Conservation (phyloP, 2,329 filamentous ascomycete genomes). For the Lasiodiplodia gonubiensis region DNA sequence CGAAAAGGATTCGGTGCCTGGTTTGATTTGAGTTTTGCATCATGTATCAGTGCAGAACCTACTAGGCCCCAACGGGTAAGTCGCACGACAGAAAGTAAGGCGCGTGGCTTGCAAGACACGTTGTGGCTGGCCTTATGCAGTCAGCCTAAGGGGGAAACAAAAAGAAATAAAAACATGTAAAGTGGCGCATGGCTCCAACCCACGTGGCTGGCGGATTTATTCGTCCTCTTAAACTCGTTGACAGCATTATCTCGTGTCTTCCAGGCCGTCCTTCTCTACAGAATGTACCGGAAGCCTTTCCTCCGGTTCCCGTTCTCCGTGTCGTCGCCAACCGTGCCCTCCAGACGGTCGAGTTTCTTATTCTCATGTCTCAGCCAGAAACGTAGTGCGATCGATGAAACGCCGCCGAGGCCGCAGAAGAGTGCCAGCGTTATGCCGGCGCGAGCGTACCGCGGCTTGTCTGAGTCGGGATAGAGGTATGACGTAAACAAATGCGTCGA, state of each 20-base stretch:
- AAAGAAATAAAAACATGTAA: background rate
- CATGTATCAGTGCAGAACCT: background rate
- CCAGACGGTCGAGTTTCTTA: slow-evolving; percentile 11
- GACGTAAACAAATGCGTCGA: slow-evolving; percentile 8
- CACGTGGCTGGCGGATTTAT: slow-evolving; percentile 1
- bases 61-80: background rate
- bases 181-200: background rate
- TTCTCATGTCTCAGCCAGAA: slow-evolving; percentile 23
- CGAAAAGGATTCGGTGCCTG: background rate
- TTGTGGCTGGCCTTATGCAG: background rate
- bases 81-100: background rate
- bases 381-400: background rate
- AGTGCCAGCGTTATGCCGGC: slow-evolving; percentile 2
- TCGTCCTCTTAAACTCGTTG: background rate
- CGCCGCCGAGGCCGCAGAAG: slow-evolving; percentile 12
- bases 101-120: background rate
- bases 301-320: background rate
- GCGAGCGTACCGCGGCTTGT: slow-evolving; percentile 17
- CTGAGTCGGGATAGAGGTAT: slow-evolving; percentile 12
- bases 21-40: slow-evolving; percentile 1
- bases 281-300: slow-evolving; percentile 1
- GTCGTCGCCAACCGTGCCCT: slow-evolving; percentile 12
- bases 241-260: background rate
- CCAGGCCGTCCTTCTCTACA: background rate
- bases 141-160: background rate